phyloP scores from a whole-genome alignment of 345 rosid species.

The Rhodomyrtus tomentosa region DNA sequence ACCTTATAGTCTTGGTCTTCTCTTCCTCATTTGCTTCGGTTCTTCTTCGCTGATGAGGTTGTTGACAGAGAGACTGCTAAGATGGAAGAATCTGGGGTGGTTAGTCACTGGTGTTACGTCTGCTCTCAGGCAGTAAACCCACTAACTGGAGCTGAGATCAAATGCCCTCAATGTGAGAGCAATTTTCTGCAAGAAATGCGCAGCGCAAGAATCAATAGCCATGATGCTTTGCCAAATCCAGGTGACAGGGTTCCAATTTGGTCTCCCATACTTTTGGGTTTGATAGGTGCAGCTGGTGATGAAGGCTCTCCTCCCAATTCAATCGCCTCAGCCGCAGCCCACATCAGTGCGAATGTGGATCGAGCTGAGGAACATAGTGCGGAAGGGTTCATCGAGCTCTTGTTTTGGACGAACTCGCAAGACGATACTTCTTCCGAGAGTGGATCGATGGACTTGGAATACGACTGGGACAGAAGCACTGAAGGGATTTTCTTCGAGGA shows the following conservation, averaged over 20 bases:
- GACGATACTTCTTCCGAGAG: not conserved
- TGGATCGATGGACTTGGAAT: not conserved
- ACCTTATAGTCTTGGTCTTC: not conserved
- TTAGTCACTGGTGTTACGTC: slow-evolving; percentile 56
- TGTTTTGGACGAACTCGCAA: not conserved
- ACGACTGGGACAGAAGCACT: slow-evolving; percentile 1
- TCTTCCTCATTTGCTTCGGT: not conserved
- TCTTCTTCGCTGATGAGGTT: slow-evolving; percentile 1
- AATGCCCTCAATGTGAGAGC: slow-evolving; percentile 44
- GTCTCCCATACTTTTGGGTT: slow-evolving; percentile 28
- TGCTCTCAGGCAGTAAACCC: slow-evolving; percentile 45
- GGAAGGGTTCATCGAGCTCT: not conserved
- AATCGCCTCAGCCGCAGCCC: not conserved
- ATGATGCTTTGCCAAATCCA: not conserved
- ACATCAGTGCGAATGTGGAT: not conserved
- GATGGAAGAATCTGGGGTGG: slow-evolving; percentile 46
- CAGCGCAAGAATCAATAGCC: not conserved
- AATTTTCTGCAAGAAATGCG: slow-evolving; percentile 49
- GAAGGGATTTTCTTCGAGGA: not conserved
- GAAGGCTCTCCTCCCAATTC: not conserved
- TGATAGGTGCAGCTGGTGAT: slow-evolving; percentile 13
- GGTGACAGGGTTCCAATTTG: slow-evolving; percentile 19
- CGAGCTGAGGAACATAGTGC: not conserved
- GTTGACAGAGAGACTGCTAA: not conserved
- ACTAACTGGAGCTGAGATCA: slow-evolving; percentile 16